These are phyloP conservation scores for Suillus subaureus DNA, from an alignment of 768 basidiomycete species.

Conservation along the genomic window DNA sequence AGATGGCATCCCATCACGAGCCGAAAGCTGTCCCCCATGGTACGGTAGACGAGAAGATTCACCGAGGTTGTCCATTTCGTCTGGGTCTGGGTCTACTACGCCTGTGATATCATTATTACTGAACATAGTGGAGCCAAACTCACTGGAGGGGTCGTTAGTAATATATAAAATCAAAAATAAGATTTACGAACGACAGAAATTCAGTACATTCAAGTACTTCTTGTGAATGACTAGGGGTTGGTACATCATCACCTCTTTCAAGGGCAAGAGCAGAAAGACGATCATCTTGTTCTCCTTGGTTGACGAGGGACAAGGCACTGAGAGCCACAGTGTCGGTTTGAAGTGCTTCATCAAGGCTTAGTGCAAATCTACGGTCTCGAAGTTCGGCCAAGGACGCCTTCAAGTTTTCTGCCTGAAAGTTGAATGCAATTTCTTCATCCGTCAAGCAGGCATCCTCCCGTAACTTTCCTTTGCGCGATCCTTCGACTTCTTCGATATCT, in stretches of 20 bases:
- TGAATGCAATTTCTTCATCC: slow-evolving; percentile 50
- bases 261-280: slow-evolving; percentile 43
- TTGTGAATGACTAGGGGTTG: slow-evolving; percentile 21
- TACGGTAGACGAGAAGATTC: not conserved
- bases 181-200: not conserved
- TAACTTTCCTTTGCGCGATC: slow-evolving; percentile 40
- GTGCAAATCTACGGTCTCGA: slow-evolving; percentile 42
- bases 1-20: not conserved
- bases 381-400: slow-evolving; percentile 30
- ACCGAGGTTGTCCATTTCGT: not conserved
- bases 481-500: slow-evolving; percentile 42
- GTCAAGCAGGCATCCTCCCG: slow-evolving; percentile 31
- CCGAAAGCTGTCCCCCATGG: not conserved
- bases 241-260: slow-evolving; percentile 27
- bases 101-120: slow-evolving; percentile 1
- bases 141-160: not conserved
- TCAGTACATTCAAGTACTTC: slow-evolving; percentile 11
- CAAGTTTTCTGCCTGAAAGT: slow-evolving; percentile 42
- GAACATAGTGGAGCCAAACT: not conserved
- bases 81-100: not conserved
- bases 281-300: slow-evolving; percentile 45
- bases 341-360: slow-evolving; percentile 45
- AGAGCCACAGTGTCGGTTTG: slow-evolving; percentile 37
- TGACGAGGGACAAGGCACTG: slow-evolving; percentile 30
- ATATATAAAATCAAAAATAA: not conserved